Base-by-base conservation (phyloP, 768 basidiomycete species). In the Auricularia auricula-judae region DNA sequence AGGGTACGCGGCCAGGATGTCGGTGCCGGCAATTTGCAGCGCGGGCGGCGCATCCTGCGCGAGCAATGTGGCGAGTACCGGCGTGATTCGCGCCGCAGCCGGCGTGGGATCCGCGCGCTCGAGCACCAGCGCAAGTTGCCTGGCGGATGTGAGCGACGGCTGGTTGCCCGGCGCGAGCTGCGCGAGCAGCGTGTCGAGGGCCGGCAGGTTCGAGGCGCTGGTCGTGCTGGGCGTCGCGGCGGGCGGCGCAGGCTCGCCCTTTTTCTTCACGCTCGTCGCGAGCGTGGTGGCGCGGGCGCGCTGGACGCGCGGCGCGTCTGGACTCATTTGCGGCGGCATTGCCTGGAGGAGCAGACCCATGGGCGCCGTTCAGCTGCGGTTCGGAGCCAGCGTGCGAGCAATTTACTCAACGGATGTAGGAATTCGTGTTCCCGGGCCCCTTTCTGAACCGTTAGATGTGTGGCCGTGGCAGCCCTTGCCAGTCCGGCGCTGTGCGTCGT, bases 21-120 rank as follows among this genome's bases (percentile, higher is more conserved):
- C 89, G 68, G 80, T 89, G 0, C 89, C 90, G 0, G 84, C 81
- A 7, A 81, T 81, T 69, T 89, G 88, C 3, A 91, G 66, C 0
- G 83, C 74, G 0, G 78, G 66, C 1, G 88, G 87, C 0, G 81
- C 78, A 18, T 82, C 78, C 4, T 74, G 63, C 44, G 77, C 72
- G 71, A 89, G 91, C 11, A 91, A 77, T 1, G 81, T 78, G 5
- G 79, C 78, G 2, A 90, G 76, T 63, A 91, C 79, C 14, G 86
- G 84, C 63, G 80, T 82, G 14, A 91, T 74, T n/a, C 71, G 66
- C 33, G 81, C 76, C 33, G 79, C 74, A 43, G 76, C 79, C 33
- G 88, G 87, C 36, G 84, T 74, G 0, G 88, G 83, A 18, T 51
- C 47, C 18, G 4, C 11, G 18, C 21, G 14, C 47, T 16, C 11